Base-by-base conservation (phyloP, 1,284 basidiomycete genomes). In the Schizophyllum amplum region DNA sequence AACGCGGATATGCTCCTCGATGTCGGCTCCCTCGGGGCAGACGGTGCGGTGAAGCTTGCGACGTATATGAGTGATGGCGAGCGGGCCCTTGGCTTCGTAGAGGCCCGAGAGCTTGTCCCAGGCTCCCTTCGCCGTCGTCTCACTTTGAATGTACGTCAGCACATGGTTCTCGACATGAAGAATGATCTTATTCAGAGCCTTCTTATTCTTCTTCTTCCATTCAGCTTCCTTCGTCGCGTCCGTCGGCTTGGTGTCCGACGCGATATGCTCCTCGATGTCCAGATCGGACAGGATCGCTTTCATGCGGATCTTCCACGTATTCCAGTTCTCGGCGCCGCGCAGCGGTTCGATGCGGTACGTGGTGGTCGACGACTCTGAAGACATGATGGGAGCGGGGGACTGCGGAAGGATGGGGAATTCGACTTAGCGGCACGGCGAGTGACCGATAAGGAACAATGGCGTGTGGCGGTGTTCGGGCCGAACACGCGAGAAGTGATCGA, bases 291-390 rank as follows among this genome's bases (percentile, higher is more conserved):
- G 58, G 7, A 72, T 67, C 54, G 71, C 66, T 6, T 56, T 53
- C 59, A 72, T 69, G 53, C 67, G 67, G 48, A 69, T 60, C 26
- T 66, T 65, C 69, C 70, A 72, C 47, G 65, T 57, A 7, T 55
- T 27, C 52, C 65, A 72, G 59, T 72, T 69, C 21, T 68, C 64
- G 27, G 58, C 55, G 15, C 72, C 67, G 13, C 62, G 58, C 1
- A 73, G 64, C 7, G 60, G 62, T 7, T 72, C 66, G 51, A 72
- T 71, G 9, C 61, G 61, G 58, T 59, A 68, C 15, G 61, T 55
- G 46, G 53, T 59, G n/a, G n/a, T n/a, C n/a, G n/a, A n/a, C 4
- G 55, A 25, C 4, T 24, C 5, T 23, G 25, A 17, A 42, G 55
- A 25, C n/a, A 55, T 50, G 51, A 53, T 56, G 11, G 42, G 11